Evolutionary conservation across 1,284 basidiomycete genomes (phyloP).

Genomic region (Cystobasidiaceae sp.): DNA sequence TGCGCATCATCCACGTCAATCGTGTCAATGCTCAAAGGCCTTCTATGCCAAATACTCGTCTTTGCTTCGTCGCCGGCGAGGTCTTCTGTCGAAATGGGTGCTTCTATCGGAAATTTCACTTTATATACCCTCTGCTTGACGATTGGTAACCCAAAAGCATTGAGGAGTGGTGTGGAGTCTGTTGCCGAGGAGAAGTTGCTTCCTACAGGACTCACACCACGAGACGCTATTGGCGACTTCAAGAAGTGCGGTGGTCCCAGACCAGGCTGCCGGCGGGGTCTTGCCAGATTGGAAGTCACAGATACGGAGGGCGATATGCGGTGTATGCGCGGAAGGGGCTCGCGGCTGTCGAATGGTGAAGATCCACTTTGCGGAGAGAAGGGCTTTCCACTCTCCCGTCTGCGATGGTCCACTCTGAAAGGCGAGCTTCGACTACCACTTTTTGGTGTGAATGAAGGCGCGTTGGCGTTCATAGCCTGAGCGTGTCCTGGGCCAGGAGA

Average conservation of each 20-base stretch:
- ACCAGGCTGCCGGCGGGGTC: too few species aligned
- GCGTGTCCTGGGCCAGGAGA: too few species aligned
- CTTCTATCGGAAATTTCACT: constrained; percentile 13
- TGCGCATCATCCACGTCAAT: background rate
- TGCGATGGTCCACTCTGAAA: background rate
- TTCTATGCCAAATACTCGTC: background rate
- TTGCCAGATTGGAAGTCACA: too few species aligned
- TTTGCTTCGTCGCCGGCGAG: background rate
- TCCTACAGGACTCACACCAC: constrained; percentile 21
- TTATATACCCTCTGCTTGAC: constrained; percentile 17
- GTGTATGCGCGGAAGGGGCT: background rate
- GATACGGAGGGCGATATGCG: constrained; percentile 1
- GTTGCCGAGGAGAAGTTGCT: constrained; percentile 22
- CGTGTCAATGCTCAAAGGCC: background rate
- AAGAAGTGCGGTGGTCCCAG: background rate
- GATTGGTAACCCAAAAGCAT: constrained; percentile 5
- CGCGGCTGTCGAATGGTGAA: background rate
- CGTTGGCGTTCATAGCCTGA: too few species aligned
- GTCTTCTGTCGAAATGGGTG: background rate
- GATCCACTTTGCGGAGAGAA: background rate
- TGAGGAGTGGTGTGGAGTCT: constrained; percentile 1
- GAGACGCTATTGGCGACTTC: background rate
- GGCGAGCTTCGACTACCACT: too few species aligned
- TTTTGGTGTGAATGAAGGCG: too few species aligned
- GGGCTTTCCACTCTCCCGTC: background rate